These are phyloP conservation scores for Cinnamomum micranthum DNA, from an alignment of 164 flowering plant species.

Conservation along the genomic window DNA sequence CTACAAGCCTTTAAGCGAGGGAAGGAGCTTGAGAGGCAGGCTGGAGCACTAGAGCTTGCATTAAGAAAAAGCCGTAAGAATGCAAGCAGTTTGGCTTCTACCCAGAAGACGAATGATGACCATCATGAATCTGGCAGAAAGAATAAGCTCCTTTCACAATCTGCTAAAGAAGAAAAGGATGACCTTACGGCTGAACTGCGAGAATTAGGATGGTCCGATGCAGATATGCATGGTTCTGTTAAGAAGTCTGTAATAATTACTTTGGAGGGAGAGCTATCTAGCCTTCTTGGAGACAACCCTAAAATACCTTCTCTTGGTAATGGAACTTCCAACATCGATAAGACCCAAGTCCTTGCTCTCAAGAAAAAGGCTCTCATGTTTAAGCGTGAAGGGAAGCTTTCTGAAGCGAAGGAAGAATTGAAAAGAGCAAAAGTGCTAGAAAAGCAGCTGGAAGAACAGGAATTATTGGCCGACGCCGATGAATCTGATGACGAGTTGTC, in stretches of 20 bases:
- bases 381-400: slow-evolving; percentile 87
- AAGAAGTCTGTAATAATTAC: slow-evolving; percentile 44
- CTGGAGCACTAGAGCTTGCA: slow-evolving; percentile 66
- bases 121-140: slow-evolving; percentile 27
- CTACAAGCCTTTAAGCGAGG: slow-evolving; percentile 83
- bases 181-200: slow-evolving; percentile 71
- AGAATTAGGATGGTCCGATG: slow-evolving; percentile 91
- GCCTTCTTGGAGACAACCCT: slow-evolving; percentile 54
- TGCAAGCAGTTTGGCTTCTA: slow-evolving; percentile 28
- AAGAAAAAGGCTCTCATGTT: slow-evolving; percentile 73
- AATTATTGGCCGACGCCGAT: slow-evolving; percentile 65
- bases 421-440: slow-evolving; percentile 86
- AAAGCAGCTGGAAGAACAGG: slow-evolving; percentile 83
- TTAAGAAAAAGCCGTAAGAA: slow-evolving; percentile 60
- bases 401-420: slow-evolving; percentile 95
- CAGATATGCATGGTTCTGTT: slow-evolving; percentile 55
- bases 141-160: slow-evolving; percentile 21
- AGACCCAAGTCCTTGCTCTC: slow-evolving; percentile 54
- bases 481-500: slow-evolving; percentile 92
- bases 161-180: slow-evolving; percentile 44
- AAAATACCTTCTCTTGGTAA: slow-evolving; percentile 26
- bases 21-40: slow-evolving; percentile 94
- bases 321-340: slow-evolving; percentile 36
- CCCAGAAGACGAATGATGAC: slow-evolving; percentile 28
- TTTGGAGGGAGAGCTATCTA: slow-evolving; percentile 80